Conservation (phyloP, 2,329 filamentous ascomycete genomes). For the Claviceps humidiphila region DNA sequence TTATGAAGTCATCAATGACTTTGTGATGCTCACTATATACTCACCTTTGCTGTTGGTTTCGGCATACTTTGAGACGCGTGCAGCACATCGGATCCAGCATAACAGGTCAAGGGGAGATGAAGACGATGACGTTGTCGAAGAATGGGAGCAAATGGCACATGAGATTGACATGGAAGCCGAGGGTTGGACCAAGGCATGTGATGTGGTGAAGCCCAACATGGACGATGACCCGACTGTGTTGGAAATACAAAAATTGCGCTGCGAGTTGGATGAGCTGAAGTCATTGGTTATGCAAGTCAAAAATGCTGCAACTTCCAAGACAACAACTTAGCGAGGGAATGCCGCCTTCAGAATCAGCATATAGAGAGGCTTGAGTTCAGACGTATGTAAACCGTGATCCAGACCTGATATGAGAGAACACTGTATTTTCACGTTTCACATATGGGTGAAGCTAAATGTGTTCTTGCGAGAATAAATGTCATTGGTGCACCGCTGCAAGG, state of each 20-base stretch:
- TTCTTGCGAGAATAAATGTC: neutral
- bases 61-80: slow-evolving; percentile 55
- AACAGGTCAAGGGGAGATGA: slow-evolving; percentile 73
- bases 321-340: neutral
- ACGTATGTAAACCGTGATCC: too few relatives aligned
- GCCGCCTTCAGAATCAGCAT: neutral
- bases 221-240: slow-evolving; percentile 64
- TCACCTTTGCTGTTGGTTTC: slow-evolving; percentile 69
- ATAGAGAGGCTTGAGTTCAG: neutral
- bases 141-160: slow-evolving; percentile 75
- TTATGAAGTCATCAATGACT: slow-evolving; percentile 78
- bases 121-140: slow-evolving; percentile 78
- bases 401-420: too few relatives aligned
- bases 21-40: slow-evolving; percentile 78
- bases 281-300: slow-evolving; percentile 25
- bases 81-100: slow-evolving; percentile 50
- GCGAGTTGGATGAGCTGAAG: slow-evolving; percentile 46
- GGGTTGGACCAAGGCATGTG: slow-evolving; percentile 73
- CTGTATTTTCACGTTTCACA: neutral
- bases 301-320: neutral
- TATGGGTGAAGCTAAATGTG: neutral
- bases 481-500: neutral
- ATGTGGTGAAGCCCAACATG: slow-evolving; percentile 65
- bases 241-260: slow-evolving; percentile 48
- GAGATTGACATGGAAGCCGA: slow-evolving; percentile 70